These are phyloP conservation scores for Zizania latifolia DNA, from an alignment of 176 grass and related monocot genomes.

Conservation along the genomic window DNA sequence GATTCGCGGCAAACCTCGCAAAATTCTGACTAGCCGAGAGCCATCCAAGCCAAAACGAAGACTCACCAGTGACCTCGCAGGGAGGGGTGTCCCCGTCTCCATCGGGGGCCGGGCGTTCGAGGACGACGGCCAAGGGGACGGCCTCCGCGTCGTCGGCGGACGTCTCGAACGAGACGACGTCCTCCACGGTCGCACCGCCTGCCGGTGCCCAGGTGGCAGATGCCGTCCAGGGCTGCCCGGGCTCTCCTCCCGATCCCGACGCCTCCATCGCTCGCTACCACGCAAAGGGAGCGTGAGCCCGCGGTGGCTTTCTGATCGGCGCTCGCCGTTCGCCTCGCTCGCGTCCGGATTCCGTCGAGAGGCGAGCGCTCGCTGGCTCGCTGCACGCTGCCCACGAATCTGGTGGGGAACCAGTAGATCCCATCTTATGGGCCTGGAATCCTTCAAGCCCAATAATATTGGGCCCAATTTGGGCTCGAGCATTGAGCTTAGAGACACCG, in stretches of 20 bases:
- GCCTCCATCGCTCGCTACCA: constrained; percentile 30
- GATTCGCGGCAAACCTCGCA: constrained; percentile 15
- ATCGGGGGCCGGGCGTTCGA: background rate
- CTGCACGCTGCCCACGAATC: constrained; percentile 26
- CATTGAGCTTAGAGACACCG: background rate
- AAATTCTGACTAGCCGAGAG: background rate
- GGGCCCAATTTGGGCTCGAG: background rate
- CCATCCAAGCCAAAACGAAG: background rate
- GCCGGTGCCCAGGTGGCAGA: constrained; percentile 39
- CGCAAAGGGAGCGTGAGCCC: background rate
- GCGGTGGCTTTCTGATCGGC: constrained; percentile 3
- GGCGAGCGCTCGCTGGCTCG: too few species aligned
- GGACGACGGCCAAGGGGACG: background rate
- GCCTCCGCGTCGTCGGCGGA: constrained; percentile 34
- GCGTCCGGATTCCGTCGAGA: constrained; percentile 21
- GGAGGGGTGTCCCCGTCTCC: constrained; percentile 23
- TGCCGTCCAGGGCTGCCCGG: constrained; percentile 26
- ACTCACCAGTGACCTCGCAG: constrained; percentile 61
- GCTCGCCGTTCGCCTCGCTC: constrained; percentile 14
- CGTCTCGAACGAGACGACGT: constrained; percentile 61
- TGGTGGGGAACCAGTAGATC: too few species aligned
- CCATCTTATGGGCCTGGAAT: too few species aligned
- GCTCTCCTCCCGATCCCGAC: constrained; percentile 23
- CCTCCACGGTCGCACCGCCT: constrained; percentile 36
- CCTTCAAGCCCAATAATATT: too few species aligned